A percentile compares a stretch with the other conserved stretches of the same genome.
Evolutionary conservation across 345 rosid species (phyloP).

Genomic region (Salix caprea): DNA sequence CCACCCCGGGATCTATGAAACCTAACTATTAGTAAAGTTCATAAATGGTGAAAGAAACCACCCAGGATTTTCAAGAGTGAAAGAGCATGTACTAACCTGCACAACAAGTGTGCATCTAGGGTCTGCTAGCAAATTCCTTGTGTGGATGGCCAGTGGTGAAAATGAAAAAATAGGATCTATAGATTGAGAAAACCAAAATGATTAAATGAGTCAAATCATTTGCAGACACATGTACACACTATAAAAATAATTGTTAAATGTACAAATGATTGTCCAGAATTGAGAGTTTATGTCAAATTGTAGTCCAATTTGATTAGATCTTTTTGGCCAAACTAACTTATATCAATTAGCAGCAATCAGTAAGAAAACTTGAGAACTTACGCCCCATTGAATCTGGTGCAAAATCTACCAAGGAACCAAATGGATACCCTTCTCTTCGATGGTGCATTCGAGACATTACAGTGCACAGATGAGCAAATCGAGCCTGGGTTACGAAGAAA

Average conservation of each 20-base stretch:
- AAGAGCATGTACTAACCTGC: constrained; percentile 51
- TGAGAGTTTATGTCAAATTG: neutral
- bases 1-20: constrained; percentile 88
- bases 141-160: constrained; percentile 92
- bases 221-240: neutral
- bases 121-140: constrained; percentile 79
- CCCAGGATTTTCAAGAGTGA: neutral
- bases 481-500: constrained; percentile 53
- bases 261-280: neutral
- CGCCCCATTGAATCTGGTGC: constrained; percentile 91
- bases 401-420: constrained; percentile 93
- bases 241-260: neutral
- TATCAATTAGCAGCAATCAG: neutral
- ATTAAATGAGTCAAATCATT: neutral
- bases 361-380: constrained; percentile 35
- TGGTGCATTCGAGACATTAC: constrained; percentile 98
- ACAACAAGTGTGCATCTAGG: constrained; percentile 96
- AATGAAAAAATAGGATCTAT: constrained; percentile 93
- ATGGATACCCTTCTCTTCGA: constrained; percentile 92
- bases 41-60: constrained; percentile 12
- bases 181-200: constrained; percentile 9
- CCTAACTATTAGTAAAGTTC: constrained; percentile 27
- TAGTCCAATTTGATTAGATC: neutral
- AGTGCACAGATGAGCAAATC: constrained; percentile 96
- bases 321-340: neutral